These are phyloP conservation scores for Aureobasidium melanogenum DNA, from an alignment of 2,329 filamentous ascomycete genomes.

Conservation along the genomic window DNA sequence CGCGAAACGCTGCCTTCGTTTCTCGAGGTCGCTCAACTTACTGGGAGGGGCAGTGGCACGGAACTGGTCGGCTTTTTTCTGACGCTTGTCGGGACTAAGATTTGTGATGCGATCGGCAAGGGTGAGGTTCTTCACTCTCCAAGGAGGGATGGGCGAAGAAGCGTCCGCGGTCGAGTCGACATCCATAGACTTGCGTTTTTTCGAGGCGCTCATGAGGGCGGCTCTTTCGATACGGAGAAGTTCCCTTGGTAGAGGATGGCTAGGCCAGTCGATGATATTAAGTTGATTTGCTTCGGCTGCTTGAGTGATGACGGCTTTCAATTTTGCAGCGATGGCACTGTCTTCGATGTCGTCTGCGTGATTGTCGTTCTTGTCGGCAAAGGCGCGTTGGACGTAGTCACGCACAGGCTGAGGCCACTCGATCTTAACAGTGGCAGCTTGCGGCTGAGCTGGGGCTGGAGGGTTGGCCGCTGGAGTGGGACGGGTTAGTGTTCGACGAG, in stretches of 20 bases:
- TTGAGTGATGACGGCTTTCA: conserved; percentile 77
- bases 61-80: conserved; percentile 23
- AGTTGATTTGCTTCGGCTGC: conserved; percentile 68
- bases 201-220: conserved; percentile 27
- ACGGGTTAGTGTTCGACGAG: conserved; percentile 31
- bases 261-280: conserved; percentile 71
- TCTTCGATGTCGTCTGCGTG: conserved; percentile 24
- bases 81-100: conserved; percentile 35
- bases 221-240: conserved; percentile 66
- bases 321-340: conserved; percentile 69
- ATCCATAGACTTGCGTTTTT: conserved; percentile 77
- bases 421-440: conserved; percentile 43
- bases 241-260: conserved; percentile 73
- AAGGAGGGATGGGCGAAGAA: conserved; percentile 52
- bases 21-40: conserved; percentile 89
- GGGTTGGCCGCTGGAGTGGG: conserved; percentile 14
- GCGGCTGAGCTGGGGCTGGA: conserved; percentile 14
- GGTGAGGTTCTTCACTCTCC: conserved; percentile 60
- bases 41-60: conserved; percentile 46
- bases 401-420: conserved; percentile 79
- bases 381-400: conserved; percentile 81
- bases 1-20: conserved; percentile 81
- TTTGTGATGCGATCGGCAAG: conserved; percentile 67
- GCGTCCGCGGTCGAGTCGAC: conserved; percentile 44
- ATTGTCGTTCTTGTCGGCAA: conserved; percentile 54